A percentile compares a stretch with the other conserved stretches of the same genome.
Evolutionary conservation across 805 yeast genomes (phyloP).

Genomic region (Yamadazyma ubonensis): DNA sequence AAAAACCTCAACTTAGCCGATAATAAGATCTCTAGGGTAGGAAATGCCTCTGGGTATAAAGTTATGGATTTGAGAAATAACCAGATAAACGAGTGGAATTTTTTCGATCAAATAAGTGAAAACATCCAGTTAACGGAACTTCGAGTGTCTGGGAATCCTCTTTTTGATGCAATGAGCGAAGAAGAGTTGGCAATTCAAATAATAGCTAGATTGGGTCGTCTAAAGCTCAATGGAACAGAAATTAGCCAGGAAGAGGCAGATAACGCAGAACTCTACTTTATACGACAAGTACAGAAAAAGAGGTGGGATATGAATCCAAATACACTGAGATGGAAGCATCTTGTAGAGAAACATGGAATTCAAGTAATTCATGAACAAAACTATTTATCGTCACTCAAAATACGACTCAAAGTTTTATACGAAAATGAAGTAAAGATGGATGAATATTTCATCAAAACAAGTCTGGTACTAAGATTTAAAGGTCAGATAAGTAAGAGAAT

Average conservation of each 20-base stretch:
- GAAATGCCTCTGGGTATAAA: neutral
- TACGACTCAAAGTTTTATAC: slow-evolving; percentile 11
- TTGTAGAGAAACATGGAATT: slow-evolving; percentile 37
- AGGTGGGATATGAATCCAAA: slow-evolving; percentile 19
- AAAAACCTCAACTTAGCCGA: slow-evolving; percentile 10
- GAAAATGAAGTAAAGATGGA: slow-evolving; percentile 8
- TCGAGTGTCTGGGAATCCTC: slow-evolving; percentile 53
- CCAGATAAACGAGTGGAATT: slow-evolving; percentile 44
- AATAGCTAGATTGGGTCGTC: slow-evolving; percentile 43
- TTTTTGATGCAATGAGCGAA: slow-evolving; percentile 29
- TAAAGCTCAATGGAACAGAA: slow-evolving; percentile 56
- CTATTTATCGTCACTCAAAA: slow-evolving; percentile 12
- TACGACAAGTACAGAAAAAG: slow-evolving; percentile 46
- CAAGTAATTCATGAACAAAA: neutral
- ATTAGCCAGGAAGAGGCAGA: slow-evolving; percentile 47
- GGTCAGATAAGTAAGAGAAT: slow-evolving; percentile 27
- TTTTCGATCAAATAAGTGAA: slow-evolving; percentile 36
- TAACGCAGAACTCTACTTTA: slow-evolving; percentile 69
- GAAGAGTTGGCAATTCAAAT: slow-evolving; percentile 37
- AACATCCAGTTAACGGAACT: slow-evolving; percentile 47
- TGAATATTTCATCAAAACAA: slow-evolving; percentile 23
- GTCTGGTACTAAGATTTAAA: slow-evolving; percentile 32
- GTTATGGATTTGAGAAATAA: slow-evolving; percentile 55
- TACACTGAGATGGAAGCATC: slow-evolving; percentile 41
- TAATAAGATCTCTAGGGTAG: slow-evolving; percentile 9